phyloP scores from a whole-genome alignment of 176 grass and related monocot genomes.

The Pontederia crassipes region DNA sequence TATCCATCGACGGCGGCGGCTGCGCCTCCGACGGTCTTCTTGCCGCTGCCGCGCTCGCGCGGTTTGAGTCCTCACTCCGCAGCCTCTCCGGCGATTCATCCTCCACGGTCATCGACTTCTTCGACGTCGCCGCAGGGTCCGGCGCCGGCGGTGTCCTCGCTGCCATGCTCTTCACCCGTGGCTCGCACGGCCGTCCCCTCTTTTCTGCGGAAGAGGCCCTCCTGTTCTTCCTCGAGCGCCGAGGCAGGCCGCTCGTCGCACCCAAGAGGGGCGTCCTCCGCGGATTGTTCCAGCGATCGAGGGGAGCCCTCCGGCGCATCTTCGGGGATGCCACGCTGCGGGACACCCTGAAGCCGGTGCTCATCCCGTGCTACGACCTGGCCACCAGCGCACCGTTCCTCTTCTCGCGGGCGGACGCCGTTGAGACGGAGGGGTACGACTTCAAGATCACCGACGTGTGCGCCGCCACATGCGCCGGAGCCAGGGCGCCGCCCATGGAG shows the following conservation, averaged over 20 bases:
- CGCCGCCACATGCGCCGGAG: conserved; percentile 53
- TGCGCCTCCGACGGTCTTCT: conserved; percentile 10
- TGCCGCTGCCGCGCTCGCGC: not conserved
- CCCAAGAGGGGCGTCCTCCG: not conserved
- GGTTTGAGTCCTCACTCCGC: conserved; percentile 14
- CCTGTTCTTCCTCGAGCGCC: not conserved
- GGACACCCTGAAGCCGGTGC: conserved; percentile 73
- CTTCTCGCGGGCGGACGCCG: conserved; percentile 91
- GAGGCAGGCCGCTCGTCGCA: not conserved
- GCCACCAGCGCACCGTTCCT: conserved; percentile 57
- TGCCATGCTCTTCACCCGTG: conserved; percentile 6
- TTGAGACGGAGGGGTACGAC: conserved; percentile 77
- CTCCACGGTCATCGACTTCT: conserved; percentile 4
- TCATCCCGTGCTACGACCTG: conserved; percentile 78
- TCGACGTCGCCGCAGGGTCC: conserved; percentile 15
- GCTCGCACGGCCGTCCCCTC: not conserved
- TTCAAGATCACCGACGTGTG: conserved; percentile 85
- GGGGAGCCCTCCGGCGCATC: conserved; percentile 3
- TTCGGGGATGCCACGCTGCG: conserved; percentile 60
- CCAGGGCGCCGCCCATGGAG: not conserved
- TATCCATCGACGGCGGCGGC: conserved; percentile 13
- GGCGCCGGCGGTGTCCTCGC: conserved; percentile 7
- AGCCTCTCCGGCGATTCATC: conserved; percentile 2
- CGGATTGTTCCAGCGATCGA: not conserved
- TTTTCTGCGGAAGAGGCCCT: conserved; percentile 1